Conservation (phyloP, 768 basidiomycete species). For the Termitomyces sp. region DNA sequence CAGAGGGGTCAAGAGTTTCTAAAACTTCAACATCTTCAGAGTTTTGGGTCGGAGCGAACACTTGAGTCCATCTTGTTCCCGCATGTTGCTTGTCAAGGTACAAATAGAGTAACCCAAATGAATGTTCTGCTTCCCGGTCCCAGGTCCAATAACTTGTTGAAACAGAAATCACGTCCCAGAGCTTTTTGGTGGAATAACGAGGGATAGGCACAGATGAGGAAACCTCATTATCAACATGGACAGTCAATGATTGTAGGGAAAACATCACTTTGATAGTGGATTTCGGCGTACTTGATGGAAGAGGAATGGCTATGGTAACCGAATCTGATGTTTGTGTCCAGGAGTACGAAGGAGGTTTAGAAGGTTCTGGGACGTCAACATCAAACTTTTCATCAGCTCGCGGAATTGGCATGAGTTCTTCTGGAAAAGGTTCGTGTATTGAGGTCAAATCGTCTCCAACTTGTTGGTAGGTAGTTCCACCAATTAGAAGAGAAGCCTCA, state of each 20-base stretch:
- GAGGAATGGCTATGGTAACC: conserved; percentile 76
- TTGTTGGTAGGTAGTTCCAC: conserved; percentile 50
- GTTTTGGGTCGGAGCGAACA: conserved; percentile 59
- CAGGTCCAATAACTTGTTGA: conserved; percentile 91
- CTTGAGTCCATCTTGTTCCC: conserved; percentile 80
- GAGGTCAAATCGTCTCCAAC: conserved; percentile 25
- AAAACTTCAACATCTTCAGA: conserved; percentile 63
- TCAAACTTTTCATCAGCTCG: conserved; percentile 55
- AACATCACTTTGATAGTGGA: conserved; percentile 64
- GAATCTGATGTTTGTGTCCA: conserved; percentile 90
- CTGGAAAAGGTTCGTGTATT: conserved; percentile 52
- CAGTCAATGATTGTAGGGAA: conserved; percentile 56
- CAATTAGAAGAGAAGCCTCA: conserved; percentile 50
- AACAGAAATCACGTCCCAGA: conserved; percentile 80
- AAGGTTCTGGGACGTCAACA: conserved; percentile 23
- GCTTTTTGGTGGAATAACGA: conserved; percentile 50
- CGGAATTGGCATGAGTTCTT: conserved; percentile 70
- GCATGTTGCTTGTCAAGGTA: conserved; percentile 86
- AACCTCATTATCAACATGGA: conserved; percentile 47
- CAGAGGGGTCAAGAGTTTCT: conserved; percentile 85
- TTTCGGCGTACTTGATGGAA: conserved; percentile 67
- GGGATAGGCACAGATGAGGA: conserved; percentile 40
- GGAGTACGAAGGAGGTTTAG: conserved; percentile 76
- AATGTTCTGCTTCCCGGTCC: conserved; percentile 69
- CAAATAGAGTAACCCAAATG: conserved; percentile 69